Base-by-base conservation (phyloP, 2,329 filamentous ascomycete genomes). In the Xylariaceae sp. region DNA sequence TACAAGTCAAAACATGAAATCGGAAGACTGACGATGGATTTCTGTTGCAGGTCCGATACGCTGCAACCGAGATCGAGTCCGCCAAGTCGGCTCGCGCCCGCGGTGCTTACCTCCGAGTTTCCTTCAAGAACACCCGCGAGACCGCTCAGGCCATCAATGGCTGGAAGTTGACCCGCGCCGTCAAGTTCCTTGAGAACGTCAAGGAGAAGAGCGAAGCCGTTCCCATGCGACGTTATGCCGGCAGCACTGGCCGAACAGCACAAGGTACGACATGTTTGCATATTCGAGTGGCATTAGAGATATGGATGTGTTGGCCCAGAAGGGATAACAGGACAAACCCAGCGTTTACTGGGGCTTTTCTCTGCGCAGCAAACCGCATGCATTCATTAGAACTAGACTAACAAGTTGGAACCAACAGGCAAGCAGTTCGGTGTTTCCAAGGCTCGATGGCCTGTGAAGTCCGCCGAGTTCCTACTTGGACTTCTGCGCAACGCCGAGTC, bases 91-190 rank as follows among this genome's bases (percentile, higher is more conserved):
- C 93, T 74, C 89, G 91, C 79, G 87, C 91, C 69, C 90, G 93
- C 76, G 93, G 94, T 74, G 89, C 90, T 71, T 98, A 97, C 82
- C 87, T 98, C 65, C 89, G 93, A 71, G 91, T 97, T 64, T 95
- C 88, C 63, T 98, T 96, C 88, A 98, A 98, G 86, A 98, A 98
- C 85, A 98, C 93, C 71, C 89, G 93, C 68, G 94, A 98, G 81
- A 96, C 91, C 60, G 93, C 94, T 56, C 93, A 97, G 81, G 90
- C 90, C 65, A 95, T 98, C 83, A 97, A 93, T 77, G 91, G 91
- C 76, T 95, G 89, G 89, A 96, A 96, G 81, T 71, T 97, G 67
- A 80, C 89, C 76, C 90, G 93, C 68, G 93, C 93, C 65, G 76
- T 96, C 61, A 83, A 84, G 69, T 98, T 95, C 85, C 88, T 98